These are phyloP conservation scores for Penicillium goetzii DNA, from an alignment of 495 filamentous ascomycete genomes.

Conservation along the genomic window DNA sequence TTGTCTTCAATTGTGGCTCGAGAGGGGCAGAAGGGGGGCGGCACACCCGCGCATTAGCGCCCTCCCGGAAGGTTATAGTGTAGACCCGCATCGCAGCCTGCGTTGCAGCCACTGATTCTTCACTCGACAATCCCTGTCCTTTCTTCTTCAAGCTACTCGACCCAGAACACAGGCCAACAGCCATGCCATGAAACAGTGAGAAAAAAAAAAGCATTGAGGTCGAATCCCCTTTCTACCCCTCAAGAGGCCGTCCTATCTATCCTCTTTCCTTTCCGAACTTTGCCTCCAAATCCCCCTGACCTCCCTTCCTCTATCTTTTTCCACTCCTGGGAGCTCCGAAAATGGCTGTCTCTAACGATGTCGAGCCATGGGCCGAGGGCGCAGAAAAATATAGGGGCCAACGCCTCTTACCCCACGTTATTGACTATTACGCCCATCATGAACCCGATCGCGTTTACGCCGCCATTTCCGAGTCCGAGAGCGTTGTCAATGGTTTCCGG, in stretches of 20 bases:
- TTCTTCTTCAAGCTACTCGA: background rate
- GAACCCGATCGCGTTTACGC: constrained; percentile 33
- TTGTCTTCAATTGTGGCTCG: background rate
- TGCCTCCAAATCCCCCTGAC: background rate
- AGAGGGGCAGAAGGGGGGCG: constrained; percentile 12
- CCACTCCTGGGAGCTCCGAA: background rate
- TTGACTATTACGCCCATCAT: constrained; percentile 25
- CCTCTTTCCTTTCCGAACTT: background rate
- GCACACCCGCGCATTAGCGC: constrained; percentile 22
- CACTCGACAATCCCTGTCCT: constrained; percentile 14
- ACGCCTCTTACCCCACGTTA: constrained; percentile 23
- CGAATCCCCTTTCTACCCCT: background rate
- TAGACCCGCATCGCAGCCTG: constrained; percentile 14
- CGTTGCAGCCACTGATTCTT: constrained; percentile 18
- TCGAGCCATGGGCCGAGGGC: constrained; percentile 20
- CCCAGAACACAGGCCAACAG: background rate
- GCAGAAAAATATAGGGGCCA: constrained; percentile 22
- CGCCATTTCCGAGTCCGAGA: constrained; percentile 20
- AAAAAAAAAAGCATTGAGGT: constrained; percentile 7
- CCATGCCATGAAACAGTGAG: constrained; percentile 2
- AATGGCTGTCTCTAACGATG: constrained; percentile 14
- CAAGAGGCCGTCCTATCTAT: background rate
- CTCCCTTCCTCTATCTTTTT: background rate
- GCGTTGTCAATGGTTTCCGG: constrained; percentile 27
- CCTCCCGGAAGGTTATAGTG: constrained; percentile 21